Base-by-base conservation (phyloP, 495 filamentous ascomycete species). In the Parathielavia appendiculata region DNA sequence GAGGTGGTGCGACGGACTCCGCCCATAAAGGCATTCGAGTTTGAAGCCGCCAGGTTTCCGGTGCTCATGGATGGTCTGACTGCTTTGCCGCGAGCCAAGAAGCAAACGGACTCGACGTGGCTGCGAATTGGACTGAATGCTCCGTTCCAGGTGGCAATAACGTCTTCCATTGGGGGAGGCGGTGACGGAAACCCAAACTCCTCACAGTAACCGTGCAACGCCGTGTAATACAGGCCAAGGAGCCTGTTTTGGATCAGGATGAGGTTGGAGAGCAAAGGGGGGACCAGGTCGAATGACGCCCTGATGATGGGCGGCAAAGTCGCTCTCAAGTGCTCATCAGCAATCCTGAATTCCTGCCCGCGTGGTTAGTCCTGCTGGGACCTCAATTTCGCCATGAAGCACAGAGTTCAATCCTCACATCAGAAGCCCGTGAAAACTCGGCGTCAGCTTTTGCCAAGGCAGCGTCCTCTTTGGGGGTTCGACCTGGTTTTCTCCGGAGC, bases 181-280 rank as follows among this genome's bases (percentile, higher is more conserved):
- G 89, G 87, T 10, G 85, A 87, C 2, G 86, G 85, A 65, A 92
- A 89, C 11, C 80, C 75, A 56, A 84, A 75, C 23, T 87, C 81
- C 54, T 86, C 75, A 60, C 88, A 90, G 71, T 88, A 97, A 57
- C 83, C 83, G 67, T 91, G 85, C 4, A 96, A 75, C 0, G 84
- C 76, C 12, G 92, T 96, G 73, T 97, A 97, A 62, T 89, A 87
- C 55, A 93, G 77, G 0, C 83, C 92, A 4, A 96, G 79, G 26
- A 97, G 76, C 41, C 83, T 82, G 69, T 92, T 93, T 64, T 97
- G 92, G 39, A 90, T 83, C 65, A 87, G 77, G 26, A 96, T 83
- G 59, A 92, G 86, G 39, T 80, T 81, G 34, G 81, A 78, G 4
- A 95, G 78, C 16, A 97, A 71, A 38, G 84, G 81, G n/a, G 90